A percentile compares a stretch with the other conserved stretches of the same genome.
phyloP scores from a whole-genome alignment of 2,329 filamentous ascomycete species.

The Fusarium tupiense region DNA sequence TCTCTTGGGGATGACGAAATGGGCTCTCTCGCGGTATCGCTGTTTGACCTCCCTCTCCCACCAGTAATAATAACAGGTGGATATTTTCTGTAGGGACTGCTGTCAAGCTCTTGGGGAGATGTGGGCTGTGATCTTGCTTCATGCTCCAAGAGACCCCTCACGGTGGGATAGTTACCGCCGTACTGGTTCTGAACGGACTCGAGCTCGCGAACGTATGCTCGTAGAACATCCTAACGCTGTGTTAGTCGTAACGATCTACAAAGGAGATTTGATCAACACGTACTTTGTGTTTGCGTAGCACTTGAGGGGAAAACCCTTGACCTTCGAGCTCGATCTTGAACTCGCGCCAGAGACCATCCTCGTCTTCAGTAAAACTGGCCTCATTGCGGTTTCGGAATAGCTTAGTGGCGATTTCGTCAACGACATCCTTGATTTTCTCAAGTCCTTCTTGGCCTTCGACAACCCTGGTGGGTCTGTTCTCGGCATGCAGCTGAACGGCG shows the following conservation, averaged over 20 bases:
- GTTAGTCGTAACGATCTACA: slow-evolving; percentile 31
- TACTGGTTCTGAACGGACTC: slow-evolving; percentile 59
- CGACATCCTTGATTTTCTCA: slow-evolving; percentile 67
- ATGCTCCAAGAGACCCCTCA: slow-evolving; percentile 63
- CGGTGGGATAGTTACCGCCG: slow-evolving; percentile 58
- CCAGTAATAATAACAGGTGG: slow-evolving; percentile 51
- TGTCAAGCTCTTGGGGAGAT: slow-evolving; percentile 51
- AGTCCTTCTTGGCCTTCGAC: slow-evolving; percentile 53
- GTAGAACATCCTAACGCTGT: slow-evolving; percentile 61
- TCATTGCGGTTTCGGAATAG: slow-evolving; percentile 57
- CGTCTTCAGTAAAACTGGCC: slow-evolving; percentile 53
- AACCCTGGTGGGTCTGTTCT: slow-evolving; percentile 49
- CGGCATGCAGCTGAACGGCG: slow-evolving; percentile 62
- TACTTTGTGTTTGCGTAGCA: slow-evolving; percentile 68
- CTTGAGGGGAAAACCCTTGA: slow-evolving; percentile 66
- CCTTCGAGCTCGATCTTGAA: slow-evolving; percentile 67
- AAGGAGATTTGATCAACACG: slow-evolving; percentile 20
- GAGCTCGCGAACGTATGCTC: slow-evolving; percentile 69
- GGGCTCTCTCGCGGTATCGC: slow-evolving; percentile 39
- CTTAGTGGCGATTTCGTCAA: slow-evolving; percentile 65
- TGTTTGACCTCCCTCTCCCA: slow-evolving; percentile 50
- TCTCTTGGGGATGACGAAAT: slow-evolving; percentile 55
- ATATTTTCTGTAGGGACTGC: slow-evolving; percentile 54
- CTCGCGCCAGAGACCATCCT: slow-evolving; percentile 66
- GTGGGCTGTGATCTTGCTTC: slow-evolving; percentile 46